A percentile compares a stretch with the other conserved stretches of the same genome.
Evolutionary conservation across 176 grass and related monocot species (phyloP).

Genomic region (sorghum (Sorghum bicolor)): Sorghum_bicolor_NCBIv3 NC_012878.2:47905501-47906000

Average conservation of each 20-base stretch:
- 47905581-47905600: conserved; percentile 41
- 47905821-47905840: conserved; percentile 17
- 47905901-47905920: conserved; percentile 90
- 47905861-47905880: conserved; percentile 43
- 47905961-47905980: conserved; percentile 92
- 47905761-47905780: conserved; percentile 93
- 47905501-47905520: conserved; percentile 37
- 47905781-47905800: conserved; percentile 48
- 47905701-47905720: conserved; percentile 43
- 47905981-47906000: conserved; percentile 65
- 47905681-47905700: conserved; percentile 13
- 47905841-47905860: conserved; percentile 57
- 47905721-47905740: conserved; percentile 98
- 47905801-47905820: conserved; percentile 19
- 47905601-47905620: conserved; percentile 28
- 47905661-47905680: background rate
- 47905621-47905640: conserved; percentile 35
- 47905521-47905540: conserved; percentile 29
- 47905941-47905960: conserved; percentile 70
- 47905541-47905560: conserved; percentile 32
- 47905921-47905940: conserved; percentile 92
- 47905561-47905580: conserved; percentile 25
- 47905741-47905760: conserved; percentile 88
- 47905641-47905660: conserved; percentile 47
- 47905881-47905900: conserved; percentile 81